Percentiles rank a stretch among this genome's conserved stretches.
Conservation (phyloP, 2,329 filamentous ascomycete genomes). For the Cladobotryum mycophilum region DNA sequence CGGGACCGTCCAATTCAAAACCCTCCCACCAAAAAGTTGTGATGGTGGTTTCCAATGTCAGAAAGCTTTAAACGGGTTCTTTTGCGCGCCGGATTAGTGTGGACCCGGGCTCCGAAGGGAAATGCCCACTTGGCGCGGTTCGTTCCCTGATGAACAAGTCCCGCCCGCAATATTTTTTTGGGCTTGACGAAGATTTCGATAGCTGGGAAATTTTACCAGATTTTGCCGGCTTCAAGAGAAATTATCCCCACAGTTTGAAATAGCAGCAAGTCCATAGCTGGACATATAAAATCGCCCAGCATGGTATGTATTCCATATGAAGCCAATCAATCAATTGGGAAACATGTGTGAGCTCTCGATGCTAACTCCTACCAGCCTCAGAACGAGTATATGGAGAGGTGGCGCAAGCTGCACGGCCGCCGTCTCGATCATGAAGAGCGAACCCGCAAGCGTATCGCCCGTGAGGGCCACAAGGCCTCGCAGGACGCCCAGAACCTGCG, state of each 20-base stretch:
- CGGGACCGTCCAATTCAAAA: neutral
- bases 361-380: constrained; percentile 54
- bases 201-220: too few species aligned
- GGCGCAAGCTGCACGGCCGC: constrained; percentile 49
- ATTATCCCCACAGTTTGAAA: constrained; percentile 2
- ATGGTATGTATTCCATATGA: constrained; percentile 23
- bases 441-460: constrained; percentile 75
- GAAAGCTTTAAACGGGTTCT: neutral
- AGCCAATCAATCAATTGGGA: neutral
- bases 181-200: neutral
- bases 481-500: constrained; percentile 90
- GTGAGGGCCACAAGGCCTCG: constrained; percentile 82
- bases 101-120: constrained; percentile 24
- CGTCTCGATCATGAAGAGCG: constrained; percentile 79
- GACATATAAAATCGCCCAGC: constrained; percentile 21
- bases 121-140: constrained; percentile 8
- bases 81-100: constrained; percentile 27
- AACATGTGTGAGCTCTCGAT: neutral
- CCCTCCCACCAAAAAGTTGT: constrained; percentile 14
- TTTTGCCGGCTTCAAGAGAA: neutral
- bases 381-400: constrained; percentile 75
- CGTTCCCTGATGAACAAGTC: constrained; percentile 20
- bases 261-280: constrained; percentile 6
- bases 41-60: constrained; percentile 1
- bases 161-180: constrained; percentile 22